These are phyloP conservation scores for Furcasterigmium sp. DNA, from an alignment of 2,329 filamentous ascomycete genomes.

Conservation along the genomic window DNA sequence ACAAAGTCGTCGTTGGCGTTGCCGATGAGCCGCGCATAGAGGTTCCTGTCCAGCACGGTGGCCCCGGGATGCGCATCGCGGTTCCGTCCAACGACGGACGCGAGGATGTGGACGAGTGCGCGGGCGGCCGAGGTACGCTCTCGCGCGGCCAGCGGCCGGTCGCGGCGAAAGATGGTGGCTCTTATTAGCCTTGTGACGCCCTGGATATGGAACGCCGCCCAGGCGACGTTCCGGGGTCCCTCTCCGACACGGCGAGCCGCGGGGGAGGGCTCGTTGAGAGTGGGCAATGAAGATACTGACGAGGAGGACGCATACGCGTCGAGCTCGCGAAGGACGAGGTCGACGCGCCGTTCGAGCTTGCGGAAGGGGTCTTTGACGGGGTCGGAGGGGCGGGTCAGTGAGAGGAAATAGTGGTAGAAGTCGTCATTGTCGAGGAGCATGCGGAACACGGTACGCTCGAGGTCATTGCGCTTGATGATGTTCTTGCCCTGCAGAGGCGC, in stretches of 20 bases:
- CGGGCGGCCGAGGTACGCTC: slow-evolving; percentile 41
- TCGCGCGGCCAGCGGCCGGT: slow-evolving; percentile 25
- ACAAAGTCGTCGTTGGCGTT: slow-evolving; percentile 35
- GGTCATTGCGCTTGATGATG: slow-evolving; percentile 37
- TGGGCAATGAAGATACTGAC: slow-evolving; percentile 3
- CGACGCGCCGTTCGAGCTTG: slow-evolving; percentile 40
- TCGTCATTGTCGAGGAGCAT: slow-evolving; percentile 50
- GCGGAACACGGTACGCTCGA: slow-evolving; percentile 45
- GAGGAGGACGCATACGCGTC: slow-evolving; percentile 22
- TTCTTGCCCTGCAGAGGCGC: slow-evolving; percentile 17
- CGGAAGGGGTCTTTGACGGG: slow-evolving; percentile 41
- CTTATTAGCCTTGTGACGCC: slow-evolving; percentile 37
- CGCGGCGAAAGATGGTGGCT: slow-evolving; percentile 31
- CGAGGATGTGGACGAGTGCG: slow-evolving; percentile 42
- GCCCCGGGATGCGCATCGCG: slow-evolving; percentile 25
- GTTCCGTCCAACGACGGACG: slow-evolving; percentile 35
- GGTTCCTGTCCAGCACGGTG: slow-evolving; percentile 29
- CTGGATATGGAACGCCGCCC: slow-evolving; percentile 44
- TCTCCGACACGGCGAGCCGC: slow-evolving; percentile 16
- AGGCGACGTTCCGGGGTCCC: slow-evolving; percentile 33
- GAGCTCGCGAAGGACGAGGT: slow-evolving; percentile 39
- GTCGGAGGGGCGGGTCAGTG: slow-evolving; percentile 37
- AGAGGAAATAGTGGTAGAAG: slow-evolving; percentile 48
- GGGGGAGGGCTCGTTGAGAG: not conserved
- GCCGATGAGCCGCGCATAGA: slow-evolving; percentile 44